Base-by-base conservation (phyloP, 805 yeast genomes). In the Komagataella populi region DNA sequence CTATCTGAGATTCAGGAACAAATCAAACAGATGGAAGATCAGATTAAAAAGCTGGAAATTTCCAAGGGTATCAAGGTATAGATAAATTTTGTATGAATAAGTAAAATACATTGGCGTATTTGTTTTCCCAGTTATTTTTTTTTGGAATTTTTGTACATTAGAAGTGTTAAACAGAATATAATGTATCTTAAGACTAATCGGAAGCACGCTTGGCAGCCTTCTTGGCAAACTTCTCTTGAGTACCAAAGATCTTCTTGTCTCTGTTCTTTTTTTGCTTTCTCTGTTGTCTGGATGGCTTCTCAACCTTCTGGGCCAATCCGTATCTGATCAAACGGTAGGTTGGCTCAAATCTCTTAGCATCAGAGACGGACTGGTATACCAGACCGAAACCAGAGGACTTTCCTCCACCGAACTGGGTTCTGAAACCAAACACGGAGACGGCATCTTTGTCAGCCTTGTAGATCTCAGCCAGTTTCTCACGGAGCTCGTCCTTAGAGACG, bases 191-290 rank as follows among this genome's bases (percentile, higher is more conserved):
- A 50, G 56, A 54, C 68, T 85, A 85, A 71, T 86, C 95, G 73
- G 88, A 84, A 75, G 82, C 81, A 84, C 95, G 86, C 76, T 79
- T 85, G 71, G 91, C 91, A 71, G 83, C 80, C 75, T 78, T 83
- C 82, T 89, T 90, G 76, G 96, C 95, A 76, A 83, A 85, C 75
- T 87, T 82, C 74, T 81, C 84, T 70, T 90, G 95, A 69, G 99
- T 93, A 84, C 99, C 99, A 70, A 91, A 89, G 84, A 87, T 75
- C 87, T 93, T 93, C 89, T 85, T 84, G 71, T 86, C 96, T 83
- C 97, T 89, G 96, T 93, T 93, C 90, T 93, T 91, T 89, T 86
- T 88, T 83, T 91, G 98, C 79, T 93, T 93, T 84, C 99, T 88
- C 83, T 93, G 99, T 81, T 90, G 96, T 89, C 98, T 90, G 68